Evolutionary conservation across 1,284 basidiomycete genomes (phyloP).

Genomic region (Bjerkandera adusta): DNA sequence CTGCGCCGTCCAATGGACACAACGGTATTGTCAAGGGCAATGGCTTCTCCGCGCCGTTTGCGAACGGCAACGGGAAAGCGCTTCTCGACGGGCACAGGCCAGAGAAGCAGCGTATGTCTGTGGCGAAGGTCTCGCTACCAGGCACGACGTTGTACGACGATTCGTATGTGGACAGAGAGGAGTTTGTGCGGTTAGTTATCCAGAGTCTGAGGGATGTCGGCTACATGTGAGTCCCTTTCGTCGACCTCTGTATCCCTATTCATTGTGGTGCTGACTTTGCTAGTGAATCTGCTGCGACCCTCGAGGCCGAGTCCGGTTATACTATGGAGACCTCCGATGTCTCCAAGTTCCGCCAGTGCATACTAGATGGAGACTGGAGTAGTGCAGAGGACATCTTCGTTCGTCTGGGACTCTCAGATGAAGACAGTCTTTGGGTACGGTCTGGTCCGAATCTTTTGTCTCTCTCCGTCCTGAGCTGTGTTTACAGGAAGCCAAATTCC

Average conservation of each 20-base stretch:
- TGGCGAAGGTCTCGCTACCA: constrained; percentile 62
- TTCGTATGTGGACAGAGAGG: constrained; percentile 80
- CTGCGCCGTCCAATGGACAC: constrained; percentile 41
- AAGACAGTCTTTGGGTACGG: constrained; percentile 65
- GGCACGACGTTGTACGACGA: constrained; percentile 74
- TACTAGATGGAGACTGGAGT: constrained; percentile 84
- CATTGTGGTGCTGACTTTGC: constrained; percentile 15
- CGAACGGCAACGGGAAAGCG: constrained; percentile 30
- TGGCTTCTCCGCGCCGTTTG: constrained; percentile 34
- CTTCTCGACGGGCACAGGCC: constrained; percentile 39
- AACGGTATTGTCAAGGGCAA: constrained; percentile 43
- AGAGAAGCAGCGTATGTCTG: constrained; percentile 42
- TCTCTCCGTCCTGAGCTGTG: constrained; percentile 18
- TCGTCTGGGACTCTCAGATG: constrained; percentile 64
- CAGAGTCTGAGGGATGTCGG: constrained; percentile 93
- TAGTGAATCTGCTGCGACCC: constrained; percentile 85
- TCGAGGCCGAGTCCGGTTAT: constrained; percentile 94
- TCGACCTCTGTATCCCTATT: constrained; percentile 9
- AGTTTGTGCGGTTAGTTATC: constrained; percentile 88
- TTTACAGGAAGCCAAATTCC: constrained; percentile 77
- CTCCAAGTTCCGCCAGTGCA: constrained; percentile 77
- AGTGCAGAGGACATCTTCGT: constrained; percentile 75
- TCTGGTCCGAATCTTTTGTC: constrained; percentile 5
- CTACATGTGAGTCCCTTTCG: constrained; percentile 68
- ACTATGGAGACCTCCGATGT: constrained; percentile 80